Evolutionary conservation across 2,329 filamentous ascomycete genomes (phyloP), one percentile per base, ranked within the genome.

Genomic region (Cercospora canescens): DNA sequence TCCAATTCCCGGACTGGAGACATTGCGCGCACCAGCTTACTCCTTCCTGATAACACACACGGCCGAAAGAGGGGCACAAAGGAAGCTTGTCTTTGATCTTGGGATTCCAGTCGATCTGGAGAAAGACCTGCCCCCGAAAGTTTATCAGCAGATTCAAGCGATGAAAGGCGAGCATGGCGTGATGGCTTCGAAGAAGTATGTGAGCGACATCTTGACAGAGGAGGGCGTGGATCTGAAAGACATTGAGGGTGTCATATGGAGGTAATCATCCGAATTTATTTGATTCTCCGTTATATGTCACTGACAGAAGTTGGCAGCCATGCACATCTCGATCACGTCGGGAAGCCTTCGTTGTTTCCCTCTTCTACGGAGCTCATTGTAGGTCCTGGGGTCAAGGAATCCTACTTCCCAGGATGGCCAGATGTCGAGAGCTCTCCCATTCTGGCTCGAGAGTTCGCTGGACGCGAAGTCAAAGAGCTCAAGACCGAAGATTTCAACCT

Each of bases 341-440:
- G 58, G n/a, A 48, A 26, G 39, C 58, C 58, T 1, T 78, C 77
- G 0, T 76, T 73, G 0, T 82, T 82, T 58, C 77, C 78, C 0
- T 18, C 67, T 1, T 71, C 73, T 2, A 81, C 80, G n/a, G 74
- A 75, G 1, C 63, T 82, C 8, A 76, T 82, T 16, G 80, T 82
- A 16, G 81, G 81, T 4, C 79, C 79, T 6, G 79, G 80, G 0
- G 80, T 81, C 60, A 80, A 76, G 37, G 66, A 76, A 9, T 63
- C 67, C 1, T 78, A 79, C 37, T 69, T 73, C n/a, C 81, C 81
- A 9, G 81, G 77, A 1, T 82, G 79, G 64, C 82, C 82, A 16
- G 65, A 72, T 2, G 77, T 80, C 30, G 67, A 70, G 7, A 69
- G 79, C 24, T 71, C 76, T 0, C 72, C 71, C 4, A 74, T 80